Conservation (phyloP, 768 basidiomycete genomes). For the Collybiopsis luxurians region DNA sequence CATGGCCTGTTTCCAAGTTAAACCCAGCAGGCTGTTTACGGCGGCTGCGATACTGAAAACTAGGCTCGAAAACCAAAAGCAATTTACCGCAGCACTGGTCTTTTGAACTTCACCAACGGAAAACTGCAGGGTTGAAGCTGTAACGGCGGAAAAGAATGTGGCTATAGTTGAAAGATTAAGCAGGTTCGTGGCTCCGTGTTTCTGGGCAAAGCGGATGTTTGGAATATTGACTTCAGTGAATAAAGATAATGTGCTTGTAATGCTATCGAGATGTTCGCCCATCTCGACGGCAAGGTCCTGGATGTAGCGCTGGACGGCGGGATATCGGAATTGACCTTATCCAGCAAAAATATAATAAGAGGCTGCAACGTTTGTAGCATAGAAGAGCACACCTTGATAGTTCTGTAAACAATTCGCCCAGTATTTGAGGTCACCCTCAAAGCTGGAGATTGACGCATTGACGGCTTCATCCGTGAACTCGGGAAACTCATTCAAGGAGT, state of each 20-base stretch:
- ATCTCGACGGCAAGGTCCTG: conserved; percentile 74
- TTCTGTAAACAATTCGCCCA: conserved; percentile 72
- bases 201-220: conserved; percentile 73
- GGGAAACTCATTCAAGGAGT: conserved; percentile 75
- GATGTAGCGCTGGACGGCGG: conserved; percentile 70
- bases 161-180: conserved; percentile 75
- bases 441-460: conserved; percentile 62
- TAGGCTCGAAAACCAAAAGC: conserved; percentile 72
- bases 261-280: conserved; percentile 69
- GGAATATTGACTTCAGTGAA: conserved; percentile 83
- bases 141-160: conserved; percentile 35
- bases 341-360: neutral
- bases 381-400: conserved; percentile 46
- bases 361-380: neutral
- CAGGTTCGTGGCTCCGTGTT: conserved; percentile 66
- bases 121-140: conserved; percentile 61
- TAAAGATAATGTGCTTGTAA: conserved; percentile 64
- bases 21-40: conserved; percentile 71
- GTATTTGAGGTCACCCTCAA: conserved; percentile 75
- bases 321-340: conserved; percentile 67
- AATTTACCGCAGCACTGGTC: conserved; percentile 56
- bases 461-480: conserved; percentile 74
- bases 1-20: conserved; percentile 83
- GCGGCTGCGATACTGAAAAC: conserved; percentile 78
- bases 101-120: conserved; percentile 43